Evolutionary conservation across 306 rosid genomes (phyloP).

Genomic region (Pyrus bretschneideri): DNA sequence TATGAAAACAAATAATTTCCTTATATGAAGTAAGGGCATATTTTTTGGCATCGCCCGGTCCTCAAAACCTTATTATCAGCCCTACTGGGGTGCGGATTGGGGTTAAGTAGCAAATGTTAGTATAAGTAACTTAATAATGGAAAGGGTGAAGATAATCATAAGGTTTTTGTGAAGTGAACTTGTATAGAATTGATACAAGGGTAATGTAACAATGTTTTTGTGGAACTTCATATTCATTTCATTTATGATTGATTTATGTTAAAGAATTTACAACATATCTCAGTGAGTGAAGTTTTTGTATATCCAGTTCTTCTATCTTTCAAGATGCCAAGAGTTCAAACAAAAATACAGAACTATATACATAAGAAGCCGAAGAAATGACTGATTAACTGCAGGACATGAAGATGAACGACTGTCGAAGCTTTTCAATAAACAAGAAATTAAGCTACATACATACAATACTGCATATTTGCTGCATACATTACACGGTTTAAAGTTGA

Average conservation of each 20-base stretch:
- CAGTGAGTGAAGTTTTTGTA: neutral
- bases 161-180: slow-evolving; percentile 28
- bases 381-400: neutral
- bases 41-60: no score
- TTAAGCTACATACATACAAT: neutral
- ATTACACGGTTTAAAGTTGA: neutral
- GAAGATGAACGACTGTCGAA: neutral
- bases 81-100: slow-evolving; percentile 54
- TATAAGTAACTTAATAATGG: slow-evolving; percentile 54
- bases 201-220: neutral
- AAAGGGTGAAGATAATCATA: slow-evolving; percentile 79
- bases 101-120: slow-evolving; percentile 63
- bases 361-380: no score
- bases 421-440: neutral
- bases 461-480: neutral
- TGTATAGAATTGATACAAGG: slow-evolving; percentile 2
- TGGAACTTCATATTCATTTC: neutral
- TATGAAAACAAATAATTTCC: no score
- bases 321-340: neutral
- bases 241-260: neutral
- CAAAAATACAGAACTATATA: neutral
- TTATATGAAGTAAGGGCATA: no score
- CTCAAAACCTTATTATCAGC: no score
- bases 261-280: neutral
- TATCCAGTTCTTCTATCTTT: neutral